These are phyloP conservation scores for Aegilops bicornis DNA, from an alignment of 176 grass and related monocot species.

Conservation along the genomic window DNA sequence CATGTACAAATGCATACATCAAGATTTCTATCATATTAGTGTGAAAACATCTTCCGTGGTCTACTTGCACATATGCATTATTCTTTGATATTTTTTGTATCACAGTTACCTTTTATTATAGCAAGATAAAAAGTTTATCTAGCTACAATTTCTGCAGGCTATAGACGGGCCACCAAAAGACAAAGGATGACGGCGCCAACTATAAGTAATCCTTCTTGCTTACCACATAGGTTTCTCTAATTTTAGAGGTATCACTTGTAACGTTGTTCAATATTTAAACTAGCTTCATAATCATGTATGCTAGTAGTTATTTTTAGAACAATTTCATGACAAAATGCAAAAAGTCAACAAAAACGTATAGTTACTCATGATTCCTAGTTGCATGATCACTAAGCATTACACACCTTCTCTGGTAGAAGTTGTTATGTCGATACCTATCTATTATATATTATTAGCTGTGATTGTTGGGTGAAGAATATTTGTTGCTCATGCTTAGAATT, in stretches of 20 bases:
- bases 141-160: not conserved
- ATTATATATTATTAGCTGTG: not conserved
- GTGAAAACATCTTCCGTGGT: not conserved
- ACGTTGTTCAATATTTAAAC: not conserved
- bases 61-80: not conserved
- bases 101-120: not conserved
- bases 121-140: not conserved
- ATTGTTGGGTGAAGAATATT: not conserved
- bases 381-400: not conserved
- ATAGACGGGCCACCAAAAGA: not conserved
- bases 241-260: not conserved
- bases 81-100: not conserved
- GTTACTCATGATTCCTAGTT: not conserved
- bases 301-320: no score
- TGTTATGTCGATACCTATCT: not conserved
- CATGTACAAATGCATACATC: not conserved
- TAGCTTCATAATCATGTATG: not conserved
- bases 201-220: not conserved
- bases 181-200: not conserved
- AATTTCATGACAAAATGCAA: no score
- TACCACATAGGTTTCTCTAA: not conserved
- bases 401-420: not conserved
- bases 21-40: not conserved
- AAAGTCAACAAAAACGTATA: no score
- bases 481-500: not conserved